Evolutionary conservation across 768 basidiomycete species (phyloP), one percentile per base, ranked within the genome.

Genomic region (Lactarius hatsudake): DNA sequence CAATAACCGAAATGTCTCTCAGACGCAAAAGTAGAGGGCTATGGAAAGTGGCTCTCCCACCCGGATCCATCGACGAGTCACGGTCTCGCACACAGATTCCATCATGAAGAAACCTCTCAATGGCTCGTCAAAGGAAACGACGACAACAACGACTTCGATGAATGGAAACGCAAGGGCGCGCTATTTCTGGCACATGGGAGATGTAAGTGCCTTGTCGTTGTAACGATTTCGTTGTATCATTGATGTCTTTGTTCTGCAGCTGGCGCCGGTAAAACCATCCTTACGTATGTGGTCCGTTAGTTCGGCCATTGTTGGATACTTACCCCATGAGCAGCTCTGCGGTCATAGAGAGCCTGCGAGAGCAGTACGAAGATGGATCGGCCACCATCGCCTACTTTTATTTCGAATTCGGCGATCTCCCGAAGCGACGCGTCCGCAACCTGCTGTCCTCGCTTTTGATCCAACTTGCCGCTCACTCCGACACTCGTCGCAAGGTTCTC

Each of bases 301-400:
- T 34, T 28, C 28, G 12, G 9, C 18, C 17, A 0, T 30, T n/a
- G 23, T 23, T 38, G 12, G n/a, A 15, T 55, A 30, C 38, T 63
- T 45, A 67, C 51, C 15, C 38, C 23, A 20, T 45, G 58, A 36
- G 10, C 45, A 69, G 67, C 36, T 67, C 65, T 5, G 59, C 60
- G 30, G 18, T 69, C 30, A 32, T 69, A 59, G 51, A 69, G 38
- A 23, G 51, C 32, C 48, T 69, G 34, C 61, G 59, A 26, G 51
- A 55, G 30, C 30, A 63, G 18, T 43, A 23, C 1, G 7, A 36
- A 13, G 23, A 68, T 15, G 53, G 42, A 18, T 66, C 65, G 18
- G 28, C 17, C 15, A 59, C 68, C 15, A 17, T 73, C 0, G 71
- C 74, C 0, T 75, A 71, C 61, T 74, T 62, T 74, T 32, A 73